phyloP scores from a whole-genome alignment of 305 asterid species.

The Rubia peregrina region DNA sequence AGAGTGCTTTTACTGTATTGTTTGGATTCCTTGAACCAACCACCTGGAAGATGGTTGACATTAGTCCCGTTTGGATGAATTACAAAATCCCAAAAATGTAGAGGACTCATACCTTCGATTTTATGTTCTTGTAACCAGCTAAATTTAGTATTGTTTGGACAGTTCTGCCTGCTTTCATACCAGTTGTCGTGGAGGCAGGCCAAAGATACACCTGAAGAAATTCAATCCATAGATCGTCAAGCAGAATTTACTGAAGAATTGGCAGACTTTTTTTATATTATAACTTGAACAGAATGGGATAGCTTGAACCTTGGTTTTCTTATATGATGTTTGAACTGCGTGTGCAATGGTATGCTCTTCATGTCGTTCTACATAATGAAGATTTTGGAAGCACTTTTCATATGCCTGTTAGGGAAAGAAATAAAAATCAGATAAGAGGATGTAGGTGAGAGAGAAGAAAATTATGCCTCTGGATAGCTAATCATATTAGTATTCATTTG shows the following conservation, averaged over 20 bases:
- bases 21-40: constrained; percentile 90
- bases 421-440: constrained; percentile 19
- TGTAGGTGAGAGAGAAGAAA: not conserved
- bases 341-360: constrained; percentile 93
- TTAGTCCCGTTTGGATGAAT: not conserved
- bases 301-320: constrained; percentile 73
- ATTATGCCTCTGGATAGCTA: not conserved
- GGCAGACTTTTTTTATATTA: not conserved
- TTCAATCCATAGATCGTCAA: constrained; percentile 15
- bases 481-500: too few relatives aligned
- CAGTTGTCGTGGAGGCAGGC: constrained; percentile 80
- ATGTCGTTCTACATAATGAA: constrained; percentile 75
- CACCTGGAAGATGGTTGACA: constrained; percentile 39
- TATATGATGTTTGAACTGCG: constrained; percentile 76
- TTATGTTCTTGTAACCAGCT: constrained; percentile 92
- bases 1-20: constrained; percentile 85
- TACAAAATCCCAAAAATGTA: not conserved
- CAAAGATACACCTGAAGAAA: constrained; percentile 69
- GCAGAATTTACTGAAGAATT: constrained; percentile 7
- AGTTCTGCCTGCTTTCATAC: constrained; percentile 91
- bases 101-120: constrained; percentile 59
- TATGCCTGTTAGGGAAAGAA: constrained; percentile 54
- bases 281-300: constrained; percentile 8
- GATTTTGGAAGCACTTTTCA: constrained; percentile 92
- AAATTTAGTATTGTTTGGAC: constrained; percentile 62